These are phyloP conservation scores for Pseudoperonospora humuli DNA, from an alignment of 352 stramenopile genomes.

Conservation along the genomic window DNA sequence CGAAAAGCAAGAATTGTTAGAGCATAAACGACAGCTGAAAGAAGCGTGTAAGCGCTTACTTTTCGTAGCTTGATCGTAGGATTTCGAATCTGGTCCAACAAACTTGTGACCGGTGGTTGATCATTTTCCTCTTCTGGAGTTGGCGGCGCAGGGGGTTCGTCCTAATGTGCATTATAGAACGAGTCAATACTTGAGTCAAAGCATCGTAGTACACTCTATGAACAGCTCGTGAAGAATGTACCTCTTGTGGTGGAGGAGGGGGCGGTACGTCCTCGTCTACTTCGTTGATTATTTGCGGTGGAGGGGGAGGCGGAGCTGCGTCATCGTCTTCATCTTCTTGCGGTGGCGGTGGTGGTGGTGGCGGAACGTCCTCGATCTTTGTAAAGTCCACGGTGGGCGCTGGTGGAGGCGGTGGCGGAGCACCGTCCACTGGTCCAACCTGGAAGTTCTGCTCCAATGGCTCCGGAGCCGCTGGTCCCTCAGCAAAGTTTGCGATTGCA, in stretches of 20 bases:
- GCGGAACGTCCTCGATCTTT: constrained; percentile 36
- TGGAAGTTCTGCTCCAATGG: constrained; percentile 42
- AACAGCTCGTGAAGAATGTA: neutral
- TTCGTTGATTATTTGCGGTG: constrained; percentile 23
- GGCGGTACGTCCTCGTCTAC: constrained; percentile 43
- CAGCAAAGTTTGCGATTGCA: constrained; percentile 48
- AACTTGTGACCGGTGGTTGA: constrained; percentile 23
- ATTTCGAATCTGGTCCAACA: constrained; percentile 60
- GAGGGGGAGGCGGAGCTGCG: constrained; percentile 33
- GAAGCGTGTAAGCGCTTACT: constrained; percentile 9
- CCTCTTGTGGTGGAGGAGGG: constrained; percentile 39
- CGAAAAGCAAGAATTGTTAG: neutral
- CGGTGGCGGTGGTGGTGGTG: constrained; percentile 40
- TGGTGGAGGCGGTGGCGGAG: constrained; percentile 54
- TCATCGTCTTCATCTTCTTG: constrained; percentile 32
- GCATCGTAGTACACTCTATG: neutral
- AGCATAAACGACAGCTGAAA: neutral
- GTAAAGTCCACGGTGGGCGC: constrained; percentile 52
- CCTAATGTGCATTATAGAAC: constrained; percentile 14
- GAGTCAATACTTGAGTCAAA: neutral
- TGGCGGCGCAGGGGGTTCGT: constrained; percentile 23
- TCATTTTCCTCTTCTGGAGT: constrained; percentile 24
- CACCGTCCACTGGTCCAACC: constrained; percentile 58
- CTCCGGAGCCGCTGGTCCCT: constrained; percentile 57
- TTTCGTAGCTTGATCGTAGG: constrained; percentile 47